Percentiles rank a stretch among this genome's conserved stretches.
These are phyloP conservation scores for Phialophora tarda DNA, from an alignment of 2,329 filamentous ascomycete species.

Conservation along the genomic window DNA sequence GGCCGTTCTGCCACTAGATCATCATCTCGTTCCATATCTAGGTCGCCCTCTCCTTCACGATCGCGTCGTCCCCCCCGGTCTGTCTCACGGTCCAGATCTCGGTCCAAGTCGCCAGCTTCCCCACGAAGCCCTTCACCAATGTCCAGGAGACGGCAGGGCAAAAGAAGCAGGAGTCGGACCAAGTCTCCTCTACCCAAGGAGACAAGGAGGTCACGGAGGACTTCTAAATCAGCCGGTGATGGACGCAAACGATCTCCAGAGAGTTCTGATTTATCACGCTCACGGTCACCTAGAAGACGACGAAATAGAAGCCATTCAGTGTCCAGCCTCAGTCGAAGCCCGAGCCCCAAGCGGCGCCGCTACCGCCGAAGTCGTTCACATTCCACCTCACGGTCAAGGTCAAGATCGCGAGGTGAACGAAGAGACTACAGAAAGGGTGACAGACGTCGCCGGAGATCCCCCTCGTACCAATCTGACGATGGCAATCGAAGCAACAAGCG, in stretches of 20 bases:
- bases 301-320: conserved; percentile 49
- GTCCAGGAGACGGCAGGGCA: conserved; percentile 27
- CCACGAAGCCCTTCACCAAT: conserved; percentile 43
- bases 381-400: conserved; percentile 48
- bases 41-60: conserved; percentile 47
- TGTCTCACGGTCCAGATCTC: conserved; percentile 8
- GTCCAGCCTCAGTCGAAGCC: conserved; percentile 47
- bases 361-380: conserved; percentile 44
- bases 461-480: conserved; percentile 49
- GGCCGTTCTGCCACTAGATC: conserved; percentile 6
- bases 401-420: conserved; percentile 45
- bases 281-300: conserved; percentile 60
- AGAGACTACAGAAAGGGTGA: conserved; percentile 40
- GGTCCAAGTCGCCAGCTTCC: conserved; percentile 27
- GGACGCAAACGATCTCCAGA: conserved; percentile 54
- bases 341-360: conserved; percentile 43
- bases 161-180: conserved; percentile 27
- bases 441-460: conserved; percentile 52
- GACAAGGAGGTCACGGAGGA: conserved; percentile 47
- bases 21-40: conserved; percentile 35
- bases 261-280: conserved; percentile 58
- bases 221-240: conserved; percentile 48
- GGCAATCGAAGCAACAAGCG: conserved; percentile 51
- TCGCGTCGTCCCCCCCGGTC: conserved; percentile 27
- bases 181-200: conserved; percentile 37